phyloP scores from a whole-genome alignment of 1,284 basidiomycete species.

The Dichomitus squalens region DNA sequence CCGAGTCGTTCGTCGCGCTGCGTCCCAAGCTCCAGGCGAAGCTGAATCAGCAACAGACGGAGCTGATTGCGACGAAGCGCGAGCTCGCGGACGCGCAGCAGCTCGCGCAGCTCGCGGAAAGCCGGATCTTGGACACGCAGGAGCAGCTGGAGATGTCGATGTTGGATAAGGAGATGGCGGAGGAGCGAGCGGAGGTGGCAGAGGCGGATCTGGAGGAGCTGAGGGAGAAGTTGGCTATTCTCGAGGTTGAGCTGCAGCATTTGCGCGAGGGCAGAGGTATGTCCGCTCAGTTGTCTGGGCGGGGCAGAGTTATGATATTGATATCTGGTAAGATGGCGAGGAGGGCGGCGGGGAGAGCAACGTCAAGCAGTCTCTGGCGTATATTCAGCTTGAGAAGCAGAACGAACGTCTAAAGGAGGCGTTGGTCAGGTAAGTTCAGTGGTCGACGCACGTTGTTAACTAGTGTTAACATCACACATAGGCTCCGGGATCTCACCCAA shows the following conservation, averaged over 20 bases:
- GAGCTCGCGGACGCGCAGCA: constrained; percentile 71
- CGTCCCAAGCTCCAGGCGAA: constrained; percentile 90
- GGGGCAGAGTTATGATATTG: neutral
- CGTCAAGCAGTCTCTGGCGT: constrained; percentile 73
- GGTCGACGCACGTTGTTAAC: neutral
- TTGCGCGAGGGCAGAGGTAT: constrained; percentile 59
- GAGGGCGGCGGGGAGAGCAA: constrained; percentile 47
- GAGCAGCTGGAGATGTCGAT: constrained; percentile 95
- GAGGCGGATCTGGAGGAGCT: constrained; percentile 78
- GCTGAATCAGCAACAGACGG: constrained; percentile 78
- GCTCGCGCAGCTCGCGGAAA: constrained; percentile 61
- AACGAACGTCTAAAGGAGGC: constrained; percentile 96
- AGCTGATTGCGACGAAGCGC: constrained; percentile 69
- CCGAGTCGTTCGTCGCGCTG: constrained; percentile 83
- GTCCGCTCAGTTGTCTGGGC: constrained; percentile 7
- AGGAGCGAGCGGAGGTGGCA: constrained; percentile 86
- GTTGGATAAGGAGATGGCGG: constrained; percentile 96
- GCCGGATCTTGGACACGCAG: constrained; percentile 67
- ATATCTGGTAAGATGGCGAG: constrained; percentile 23
- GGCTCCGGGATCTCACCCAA: constrained; percentile 84
- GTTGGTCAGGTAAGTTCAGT: constrained; percentile 67
- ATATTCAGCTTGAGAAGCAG: constrained; percentile 94
- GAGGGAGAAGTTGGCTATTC: constrained; percentile 77
- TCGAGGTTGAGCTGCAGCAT: constrained; percentile 85
- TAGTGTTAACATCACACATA: constrained; percentile 39